Conservation (phyloP, 441 rosid genomes). For the Erysimum pusillum region DNA sequence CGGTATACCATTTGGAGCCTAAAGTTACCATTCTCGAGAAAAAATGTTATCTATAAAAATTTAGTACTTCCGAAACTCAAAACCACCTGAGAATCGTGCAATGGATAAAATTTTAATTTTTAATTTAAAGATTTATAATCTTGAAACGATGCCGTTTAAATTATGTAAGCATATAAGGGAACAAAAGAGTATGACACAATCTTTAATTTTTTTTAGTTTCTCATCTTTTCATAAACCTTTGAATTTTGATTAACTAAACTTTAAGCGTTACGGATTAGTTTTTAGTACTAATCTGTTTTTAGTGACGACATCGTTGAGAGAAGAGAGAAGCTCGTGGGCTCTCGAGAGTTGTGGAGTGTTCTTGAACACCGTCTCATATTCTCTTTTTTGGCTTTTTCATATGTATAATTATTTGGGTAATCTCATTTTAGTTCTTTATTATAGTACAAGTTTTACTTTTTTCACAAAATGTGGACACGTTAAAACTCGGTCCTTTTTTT, state of each 20-base stretch:
- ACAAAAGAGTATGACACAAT: constrained; percentile 53
- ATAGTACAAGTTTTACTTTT: constrained; percentile 6
- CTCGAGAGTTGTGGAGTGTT: constrained; percentile 58
- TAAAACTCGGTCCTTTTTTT: constrained; percentile 12
- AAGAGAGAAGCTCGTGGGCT: constrained; percentile 63
- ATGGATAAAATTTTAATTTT: constrained; percentile 17
- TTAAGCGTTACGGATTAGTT: constrained; percentile 25
- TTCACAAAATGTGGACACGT: constrained; percentile 7
- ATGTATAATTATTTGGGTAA: neutral
- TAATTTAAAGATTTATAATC: neutral
- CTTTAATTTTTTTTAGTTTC: constrained; percentile 38
- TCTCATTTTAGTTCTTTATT: constrained; percentile 3
- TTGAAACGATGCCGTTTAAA: constrained; percentile 30
- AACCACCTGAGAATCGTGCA: constrained; percentile 46
- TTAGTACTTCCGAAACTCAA: constrained; percentile 27
- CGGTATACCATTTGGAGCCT: too few species aligned
- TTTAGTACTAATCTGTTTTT: constrained; percentile 22
- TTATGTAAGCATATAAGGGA: constrained; percentile 52
- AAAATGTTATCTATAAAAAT: constrained; percentile 24
- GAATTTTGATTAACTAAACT: neutral
- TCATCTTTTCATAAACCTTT: constrained; percentile 55
- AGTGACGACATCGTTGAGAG: constrained; percentile 57
- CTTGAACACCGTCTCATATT: constrained; percentile 64
- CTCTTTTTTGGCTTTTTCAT: constrained; percentile 27
- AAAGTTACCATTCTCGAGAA: constrained; percentile 26